A percentile compares a stretch with the other conserved stretches of the same genome.
Evolutionary conservation across 768 basidiomycete species (phyloP).

Genomic region (Termitomyces sp.): DNA sequence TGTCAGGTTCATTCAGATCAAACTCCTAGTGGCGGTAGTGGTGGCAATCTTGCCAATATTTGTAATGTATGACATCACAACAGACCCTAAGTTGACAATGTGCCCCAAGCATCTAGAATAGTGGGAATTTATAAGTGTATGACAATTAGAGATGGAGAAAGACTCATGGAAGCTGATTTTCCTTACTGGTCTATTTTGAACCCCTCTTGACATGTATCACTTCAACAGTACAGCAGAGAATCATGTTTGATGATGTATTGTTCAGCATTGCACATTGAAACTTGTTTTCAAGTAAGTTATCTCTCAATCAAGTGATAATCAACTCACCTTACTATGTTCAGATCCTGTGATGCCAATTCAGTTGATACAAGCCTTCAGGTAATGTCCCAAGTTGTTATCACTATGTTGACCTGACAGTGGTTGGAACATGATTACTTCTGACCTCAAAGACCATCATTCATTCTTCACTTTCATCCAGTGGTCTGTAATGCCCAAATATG

Average conservation of each 20-base stretch:
- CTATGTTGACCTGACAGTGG: slow-evolving; percentile 19
- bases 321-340: slow-evolving; percentile 18
- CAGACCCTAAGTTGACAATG: slow-evolving; percentile 22
- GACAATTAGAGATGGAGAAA: no score
- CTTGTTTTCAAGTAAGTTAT: slow-evolving; percentile 7
- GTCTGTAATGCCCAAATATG: slow-evolving; percentile 19
- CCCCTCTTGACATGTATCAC: slow-evolving; percentile 5
- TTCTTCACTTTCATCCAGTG: slow-evolving; percentile 20
- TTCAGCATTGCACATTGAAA: slow-evolving; percentile 19
- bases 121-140: not conserved
- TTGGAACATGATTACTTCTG: slow-evolving; percentile 19
- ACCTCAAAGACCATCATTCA: slow-evolving; percentile 17
- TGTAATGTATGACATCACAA: slow-evolving; percentile 28
- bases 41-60: slow-evolving; percentile 23
- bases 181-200: slow-evolving; percentile 11
- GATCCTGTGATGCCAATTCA: slow-evolving; percentile 18
- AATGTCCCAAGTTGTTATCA: slow-evolving; percentile 21
- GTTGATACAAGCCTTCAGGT: slow-evolving; percentile 20
- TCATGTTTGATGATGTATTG: slow-evolving; percentile 17
- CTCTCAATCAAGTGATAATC: not conserved
- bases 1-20: slow-evolving; percentile 19
- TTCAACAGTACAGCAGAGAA: slow-evolving; percentile 13
- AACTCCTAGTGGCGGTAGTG: slow-evolving; percentile 27
- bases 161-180: slow-evolving; percentile 19
- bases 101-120: slow-evolving; percentile 24